Conservation (phyloP, 768 basidiomycete genomes). For the Solioccasus polychromus region DNA sequence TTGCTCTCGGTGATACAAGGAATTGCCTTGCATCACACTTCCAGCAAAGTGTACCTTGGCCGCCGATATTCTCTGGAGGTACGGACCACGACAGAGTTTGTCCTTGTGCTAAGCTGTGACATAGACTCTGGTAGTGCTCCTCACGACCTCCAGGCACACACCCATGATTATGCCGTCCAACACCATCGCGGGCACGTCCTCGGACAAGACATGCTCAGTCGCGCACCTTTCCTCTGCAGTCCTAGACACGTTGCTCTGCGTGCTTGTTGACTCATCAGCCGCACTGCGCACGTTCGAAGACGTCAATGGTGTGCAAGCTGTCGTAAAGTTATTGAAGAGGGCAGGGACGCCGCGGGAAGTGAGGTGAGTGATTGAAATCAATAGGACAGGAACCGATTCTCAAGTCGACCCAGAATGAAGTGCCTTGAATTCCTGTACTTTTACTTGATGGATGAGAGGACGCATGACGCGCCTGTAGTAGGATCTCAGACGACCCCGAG, state of each 20-base stretch:
- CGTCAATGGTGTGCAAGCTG: slow-evolving; percentile 69
- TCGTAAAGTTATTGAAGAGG: slow-evolving; percentile 87
- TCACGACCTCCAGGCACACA: slow-evolving; percentile 69
- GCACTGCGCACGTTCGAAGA: slow-evolving; percentile 80
- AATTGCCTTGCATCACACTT: slow-evolving; percentile 60
- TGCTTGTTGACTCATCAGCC: slow-evolving; percentile 80
- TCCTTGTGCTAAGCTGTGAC: slow-evolving; percentile 5
- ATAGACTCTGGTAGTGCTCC: slow-evolving; percentile 69
- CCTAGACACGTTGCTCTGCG: slow-evolving; percentile 81
- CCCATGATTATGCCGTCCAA: slow-evolving; percentile 27
- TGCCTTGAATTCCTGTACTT: slow-evolving; percentile 95
- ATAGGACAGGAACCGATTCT: background rate
- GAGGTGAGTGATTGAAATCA: slow-evolving; percentile 67
- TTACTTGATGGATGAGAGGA: slow-evolving; percentile 84
- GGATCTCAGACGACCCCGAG: slow-evolving; percentile 34
- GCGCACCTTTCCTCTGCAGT: slow-evolving; percentile 65
- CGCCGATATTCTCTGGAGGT: slow-evolving; percentile 70
- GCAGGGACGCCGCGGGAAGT: slow-evolving; percentile 85
- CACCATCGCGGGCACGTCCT: slow-evolving; percentile 9
- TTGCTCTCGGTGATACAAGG: slow-evolving; percentile 76
- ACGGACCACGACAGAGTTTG: background rate
- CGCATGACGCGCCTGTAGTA: slow-evolving; percentile 11
- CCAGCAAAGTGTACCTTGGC: slow-evolving; percentile 69
- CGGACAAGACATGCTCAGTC: slow-evolving; percentile 19
- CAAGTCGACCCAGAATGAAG: slow-evolving; percentile 69